phyloP scores from a whole-genome alignment of 2,329 filamentous ascomycete genomes.

The Colletotrichum magnum region DNA sequence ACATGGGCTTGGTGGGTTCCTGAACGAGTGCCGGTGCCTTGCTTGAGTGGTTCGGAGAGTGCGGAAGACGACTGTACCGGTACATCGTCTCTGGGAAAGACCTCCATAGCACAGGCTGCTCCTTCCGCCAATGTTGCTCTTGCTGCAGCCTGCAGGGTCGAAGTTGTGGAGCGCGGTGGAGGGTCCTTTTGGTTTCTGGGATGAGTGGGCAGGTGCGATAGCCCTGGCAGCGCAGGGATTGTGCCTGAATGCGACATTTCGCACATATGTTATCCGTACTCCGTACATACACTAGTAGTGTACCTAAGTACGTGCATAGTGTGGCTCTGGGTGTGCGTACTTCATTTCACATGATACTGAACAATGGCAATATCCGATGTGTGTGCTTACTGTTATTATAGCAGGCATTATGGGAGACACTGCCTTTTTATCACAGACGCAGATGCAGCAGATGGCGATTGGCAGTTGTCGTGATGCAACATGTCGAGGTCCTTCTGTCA shows the following conservation, averaged over 20 bases:
- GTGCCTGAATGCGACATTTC: slow-evolving; percentile 33
- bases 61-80: slow-evolving; percentile 29
- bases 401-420: too few relatives aligned
- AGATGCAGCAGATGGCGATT: background rate
- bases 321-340: background rate
- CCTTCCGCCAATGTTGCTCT: slow-evolving; percentile 12
- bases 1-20: slow-evolving; percentile 35
- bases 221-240: slow-evolving; percentile 27
- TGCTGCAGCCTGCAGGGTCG: slow-evolving; percentile 19
- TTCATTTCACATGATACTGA: too few relatives aligned
- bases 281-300: background rate
- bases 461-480: slow-evolving; percentile 5
- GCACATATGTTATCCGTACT: background rate
- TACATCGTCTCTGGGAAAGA: slow-evolving; percentile 14
- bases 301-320: background rate
- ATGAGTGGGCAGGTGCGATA: slow-evolving; percentile 9
- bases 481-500: slow-evolving; percentile 32
- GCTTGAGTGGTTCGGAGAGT: slow-evolving; percentile 35
- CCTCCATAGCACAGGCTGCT: background rate
- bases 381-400: too few relatives aligned
- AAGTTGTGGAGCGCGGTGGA: slow-evolving; percentile 20
- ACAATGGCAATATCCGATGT: too few relatives aligned
- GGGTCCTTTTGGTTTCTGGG: slow-evolving; percentile 22
- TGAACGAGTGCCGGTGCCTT: slow-evolving; percentile 39
- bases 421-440: too few relatives aligned